Conservation (phyloP, 164 flowering plant species). For the Umbilicus rupestris region DNA sequence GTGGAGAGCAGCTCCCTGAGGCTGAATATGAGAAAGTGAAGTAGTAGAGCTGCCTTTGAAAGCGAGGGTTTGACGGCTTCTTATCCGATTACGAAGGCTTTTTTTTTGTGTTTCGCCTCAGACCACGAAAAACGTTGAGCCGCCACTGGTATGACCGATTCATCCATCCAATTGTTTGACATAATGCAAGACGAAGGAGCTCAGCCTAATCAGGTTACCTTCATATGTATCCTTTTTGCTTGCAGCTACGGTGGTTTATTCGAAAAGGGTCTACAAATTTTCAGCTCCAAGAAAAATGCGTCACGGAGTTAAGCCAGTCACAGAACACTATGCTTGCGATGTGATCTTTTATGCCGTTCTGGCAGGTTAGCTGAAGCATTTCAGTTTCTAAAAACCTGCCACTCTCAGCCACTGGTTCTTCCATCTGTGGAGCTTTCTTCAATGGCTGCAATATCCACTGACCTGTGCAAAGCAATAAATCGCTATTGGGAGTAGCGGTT, state of each 20-base stretch:
- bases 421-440: conserved; percentile 52
- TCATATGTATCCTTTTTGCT: conserved; percentile 44
- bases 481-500: no score
- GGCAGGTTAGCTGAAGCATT: conserved; percentile 57
- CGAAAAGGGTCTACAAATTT: conserved; percentile 42
- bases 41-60: no score
- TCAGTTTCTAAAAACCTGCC: conserved; percentile 37
- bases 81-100: no score
- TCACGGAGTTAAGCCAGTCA: conserved; percentile 20
- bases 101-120: no score
- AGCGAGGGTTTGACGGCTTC: no score
- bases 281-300: conserved; percentile 34
- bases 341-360: conserved; percentile 60
- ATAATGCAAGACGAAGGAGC: conserved; percentile 38
- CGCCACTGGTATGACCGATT: conserved; percentile 30
- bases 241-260: conserved; percentile 64
- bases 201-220: conserved; percentile 43
- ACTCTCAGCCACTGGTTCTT: conserved; percentile 31
- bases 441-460: conserved; percentile 59
- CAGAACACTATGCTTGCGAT: conserved; percentile 58
- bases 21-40: no score
- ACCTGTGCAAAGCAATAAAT: no score
- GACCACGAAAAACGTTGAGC: no score
- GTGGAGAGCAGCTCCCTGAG: no score
- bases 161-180: conserved; percentile 42